A percentile compares a stretch with the other conserved stretches of the same genome.
These are phyloP conservation scores for Saturnispora halmiae DNA, from an alignment of 805 yeast genomes.

Conservation along the genomic window DNA sequence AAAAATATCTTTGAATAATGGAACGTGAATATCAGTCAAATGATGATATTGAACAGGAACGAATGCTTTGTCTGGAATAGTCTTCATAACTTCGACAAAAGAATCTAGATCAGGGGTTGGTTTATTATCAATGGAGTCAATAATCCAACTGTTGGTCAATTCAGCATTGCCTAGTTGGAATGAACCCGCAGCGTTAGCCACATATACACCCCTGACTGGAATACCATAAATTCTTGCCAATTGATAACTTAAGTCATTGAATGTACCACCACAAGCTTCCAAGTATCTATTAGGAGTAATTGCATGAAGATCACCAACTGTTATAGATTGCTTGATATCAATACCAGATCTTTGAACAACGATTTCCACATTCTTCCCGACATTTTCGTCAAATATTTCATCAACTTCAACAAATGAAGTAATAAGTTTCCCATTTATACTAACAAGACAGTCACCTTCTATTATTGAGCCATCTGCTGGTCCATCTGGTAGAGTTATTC, in stretches of 20 bases:
- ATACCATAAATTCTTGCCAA: conserved; percentile 77
- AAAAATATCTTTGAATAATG: conserved; percentile 52
- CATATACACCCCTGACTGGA: conserved; percentile 77
- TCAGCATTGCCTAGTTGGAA: conserved; percentile 45
- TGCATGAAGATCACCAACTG: conserved; percentile 66
- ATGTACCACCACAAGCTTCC: conserved; percentile 78
- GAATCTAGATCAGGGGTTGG: conserved; percentile 68
- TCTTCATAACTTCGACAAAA: conserved; percentile 69
- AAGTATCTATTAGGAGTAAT: conserved; percentile 79
- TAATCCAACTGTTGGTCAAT: conserved; percentile 69
- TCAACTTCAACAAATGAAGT: conserved; percentile 75
- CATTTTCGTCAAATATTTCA: conserved; percentile 63
- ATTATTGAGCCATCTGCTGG: conserved; percentile 66
- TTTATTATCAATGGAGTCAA: conserved; percentile 67
- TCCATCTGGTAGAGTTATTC: conserved; percentile 72
- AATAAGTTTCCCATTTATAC: conserved; percentile 57
- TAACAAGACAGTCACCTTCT: conserved; percentile 79
- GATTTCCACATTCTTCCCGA: conserved; percentile 49
- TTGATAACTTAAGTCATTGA: conserved; percentile 80
- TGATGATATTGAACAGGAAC: conserved; percentile 68
- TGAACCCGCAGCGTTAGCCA: conserved; percentile 69
- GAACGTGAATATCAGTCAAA: conserved; percentile 71
- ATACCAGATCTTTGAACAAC: conserved; percentile 69
- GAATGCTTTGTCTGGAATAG: conserved; percentile 65
- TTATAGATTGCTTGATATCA: conserved; percentile 39